Conservation (phyloP, 1,284 basidiomycete species). For the Trametes hirsuta region DNA sequence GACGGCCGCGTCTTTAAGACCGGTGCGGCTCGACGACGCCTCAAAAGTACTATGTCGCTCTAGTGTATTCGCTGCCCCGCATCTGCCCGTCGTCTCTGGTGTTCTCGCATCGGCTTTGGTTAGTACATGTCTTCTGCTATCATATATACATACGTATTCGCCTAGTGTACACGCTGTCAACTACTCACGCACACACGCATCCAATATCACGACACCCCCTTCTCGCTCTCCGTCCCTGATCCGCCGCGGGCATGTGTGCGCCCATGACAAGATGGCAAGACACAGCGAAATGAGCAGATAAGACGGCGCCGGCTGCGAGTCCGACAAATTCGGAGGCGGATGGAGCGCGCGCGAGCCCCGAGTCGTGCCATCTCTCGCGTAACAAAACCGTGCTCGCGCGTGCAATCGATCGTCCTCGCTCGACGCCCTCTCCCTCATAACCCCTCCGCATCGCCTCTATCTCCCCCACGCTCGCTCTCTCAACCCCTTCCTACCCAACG, state of each 20-base stretch:
- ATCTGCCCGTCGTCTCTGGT: not conserved
- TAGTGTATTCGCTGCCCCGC: not conserved
- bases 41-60: not conserved
- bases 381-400: no score
- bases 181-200: not conserved
- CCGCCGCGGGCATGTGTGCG: not conserved
- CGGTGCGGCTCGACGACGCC: not conserved
- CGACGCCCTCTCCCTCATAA: not conserved
- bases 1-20: no score
- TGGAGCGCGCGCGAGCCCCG: not conserved
- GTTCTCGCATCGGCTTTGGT: not conserved
- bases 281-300: not conserved
- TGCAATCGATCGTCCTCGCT: not conserved
- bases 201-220: slow-evolving; percentile 2
- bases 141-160: slow-evolving; percentile 9
- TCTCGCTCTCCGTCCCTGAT: not conserved
- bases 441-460: not conserved
- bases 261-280: not conserved
- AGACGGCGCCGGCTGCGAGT: not conserved
- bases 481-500: not conserved
- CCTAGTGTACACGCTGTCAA: slow-evolving; percentile 8
- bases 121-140: slow-evolving; percentile 3
- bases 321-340: slow-evolving; percentile 3
- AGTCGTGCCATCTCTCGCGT: no score
- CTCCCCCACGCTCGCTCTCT: not conserved